A percentile compares a stretch with the other conserved stretches of the same genome.
Conservation (phyloP, 129 eudicot species). For the Saussurea involucrata region DNA sequence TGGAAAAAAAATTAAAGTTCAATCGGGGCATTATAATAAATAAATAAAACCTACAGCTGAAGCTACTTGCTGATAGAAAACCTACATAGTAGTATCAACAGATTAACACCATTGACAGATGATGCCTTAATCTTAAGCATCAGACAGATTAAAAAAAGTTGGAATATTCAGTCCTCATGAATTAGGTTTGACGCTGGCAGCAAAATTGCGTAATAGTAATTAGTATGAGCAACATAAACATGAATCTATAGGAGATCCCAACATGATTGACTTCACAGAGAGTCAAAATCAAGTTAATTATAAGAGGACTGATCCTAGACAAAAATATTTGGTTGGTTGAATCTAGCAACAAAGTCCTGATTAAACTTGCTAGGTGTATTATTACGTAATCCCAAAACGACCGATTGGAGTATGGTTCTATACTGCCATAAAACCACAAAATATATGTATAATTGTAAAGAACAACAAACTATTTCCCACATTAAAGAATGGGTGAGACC, state of each 20-base stretch:
- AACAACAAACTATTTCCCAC: too few relatives aligned
- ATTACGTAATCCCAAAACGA: not conserved
- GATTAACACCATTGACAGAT: not conserved
- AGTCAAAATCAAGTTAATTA: not conserved
- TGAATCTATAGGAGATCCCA: not conserved
- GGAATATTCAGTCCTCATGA: not conserved
- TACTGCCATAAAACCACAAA: too few relatives aligned
- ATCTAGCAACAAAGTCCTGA: not conserved
- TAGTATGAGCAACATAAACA: not conserved
- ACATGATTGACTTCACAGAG: not conserved
- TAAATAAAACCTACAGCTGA: not conserved
- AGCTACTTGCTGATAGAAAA: not conserved
- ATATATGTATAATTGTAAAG: too few relatives aligned
- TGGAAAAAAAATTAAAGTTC: too few relatives aligned
- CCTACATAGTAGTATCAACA: not conserved
- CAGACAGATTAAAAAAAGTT: not conserved
- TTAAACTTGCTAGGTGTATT: not conserved
- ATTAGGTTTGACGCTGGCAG: not conserved
- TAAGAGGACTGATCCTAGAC: not conserved
- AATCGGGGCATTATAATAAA: too few relatives aligned
- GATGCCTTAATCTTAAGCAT: not conserved
- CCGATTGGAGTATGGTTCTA: too few relatives aligned
- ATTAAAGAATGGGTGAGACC: too few relatives aligned
- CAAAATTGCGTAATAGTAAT: not conserved
- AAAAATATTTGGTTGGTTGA: not conserved